These are phyloP conservation scores for Penicillium verrucosum DNA, from an alignment of 2,329 filamentous ascomycete genomes.

Conservation along the genomic window DNA sequence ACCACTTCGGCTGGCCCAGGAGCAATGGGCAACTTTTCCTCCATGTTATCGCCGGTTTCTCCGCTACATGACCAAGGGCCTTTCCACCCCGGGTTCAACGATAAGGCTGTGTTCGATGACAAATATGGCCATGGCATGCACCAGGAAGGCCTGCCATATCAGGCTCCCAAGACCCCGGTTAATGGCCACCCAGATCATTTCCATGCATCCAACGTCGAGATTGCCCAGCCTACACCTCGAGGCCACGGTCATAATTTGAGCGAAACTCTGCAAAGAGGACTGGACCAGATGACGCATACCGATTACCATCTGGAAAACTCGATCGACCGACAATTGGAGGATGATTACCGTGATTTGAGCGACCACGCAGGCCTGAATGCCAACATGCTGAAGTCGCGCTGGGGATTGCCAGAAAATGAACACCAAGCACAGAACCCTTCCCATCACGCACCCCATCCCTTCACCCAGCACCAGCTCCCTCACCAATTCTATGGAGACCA, in stretches of 20 bases:
- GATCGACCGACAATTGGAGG: conserved; percentile 72
- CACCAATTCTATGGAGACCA: conserved; percentile 36
- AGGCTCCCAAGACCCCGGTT: conserved; percentile 29
- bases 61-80: conserved; percentile 56
- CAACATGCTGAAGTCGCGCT: conserved; percentile 35
- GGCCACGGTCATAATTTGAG: conserved; percentile 70
- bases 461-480: conserved; percentile 31
- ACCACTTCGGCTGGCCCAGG: conserved; percentile 59
- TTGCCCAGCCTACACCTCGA: conserved; percentile 60
- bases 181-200: conserved; percentile 40
- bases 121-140: conserved; percentile 24
- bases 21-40: conserved; percentile 42
- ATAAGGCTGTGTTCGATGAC: conserved; percentile 29
- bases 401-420: conserved; percentile 37
- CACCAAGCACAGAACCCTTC: conserved; percentile 24
- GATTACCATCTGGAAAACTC: conserved; percentile 82
- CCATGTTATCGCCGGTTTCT: conserved; percentile 61
- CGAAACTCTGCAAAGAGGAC: conserved; percentile 74
- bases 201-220: conserved; percentile 47
- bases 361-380: conserved; percentile 25
- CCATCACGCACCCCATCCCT: conserved; percentile 19
- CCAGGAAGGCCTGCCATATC: conserved; percentile 26
- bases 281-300: conserved; percentile 63
- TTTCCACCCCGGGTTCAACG: conserved; percentile 32
- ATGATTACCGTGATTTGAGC: conserved; percentile 58